Evolutionary conservation across 805 yeast species (phyloP), one percentile per base, ranked within the genome.

Genomic region (Danielia reshetovae): DNA sequence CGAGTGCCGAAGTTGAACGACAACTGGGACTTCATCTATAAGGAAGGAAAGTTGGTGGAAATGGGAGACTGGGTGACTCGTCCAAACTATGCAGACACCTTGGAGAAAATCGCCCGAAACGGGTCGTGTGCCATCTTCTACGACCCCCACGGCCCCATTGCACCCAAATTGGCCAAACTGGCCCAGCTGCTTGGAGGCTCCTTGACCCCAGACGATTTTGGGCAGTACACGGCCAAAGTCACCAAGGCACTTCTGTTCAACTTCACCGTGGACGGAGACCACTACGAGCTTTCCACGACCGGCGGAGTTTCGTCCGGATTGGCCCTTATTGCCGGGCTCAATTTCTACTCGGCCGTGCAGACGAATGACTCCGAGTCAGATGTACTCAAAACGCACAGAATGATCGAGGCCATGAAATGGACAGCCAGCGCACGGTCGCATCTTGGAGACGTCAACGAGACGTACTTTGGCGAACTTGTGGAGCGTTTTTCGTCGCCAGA

Each of bases 351-450:
- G 18, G 30, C 45, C 4, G 15, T 45, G 16, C 22, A 32, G 9
- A 26, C 31, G 7, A 72, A 77, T 41, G 57, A 57, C 18, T 40
- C 60, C 3, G 52, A 21, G 5, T n/a, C n/a, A n/a, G 24, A 26
- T 15, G 13, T 15, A 31, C 21, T 9, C 6, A 69, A 74, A 10
- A 65, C 79, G 2, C 97, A 85, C 50, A 68, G 85, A 36, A 53
- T 87, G 6, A 64, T 87, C 8, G 98, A 90, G 59, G 64, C 84
- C 3, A 86, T 90, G 95, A 90, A 90, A 59, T 90, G 96, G 96
- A 74, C 87, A 75, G 85, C 89, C 0, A 73, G 90, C 9, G 90
- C 82, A 0, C 70, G 97, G 43, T 77, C 89, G n/a, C 74, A 86
- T 46, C 68, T 90, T 17, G 97, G 97, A 0, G 96, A 87, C 50